A percentile compares a stretch with the other conserved stretches of the same genome.
These are phyloP conservation scores for Apiospora hydei DNA, from an alignment of 2,329 filamentous ascomycete species.

Conservation along the genomic window DNA sequence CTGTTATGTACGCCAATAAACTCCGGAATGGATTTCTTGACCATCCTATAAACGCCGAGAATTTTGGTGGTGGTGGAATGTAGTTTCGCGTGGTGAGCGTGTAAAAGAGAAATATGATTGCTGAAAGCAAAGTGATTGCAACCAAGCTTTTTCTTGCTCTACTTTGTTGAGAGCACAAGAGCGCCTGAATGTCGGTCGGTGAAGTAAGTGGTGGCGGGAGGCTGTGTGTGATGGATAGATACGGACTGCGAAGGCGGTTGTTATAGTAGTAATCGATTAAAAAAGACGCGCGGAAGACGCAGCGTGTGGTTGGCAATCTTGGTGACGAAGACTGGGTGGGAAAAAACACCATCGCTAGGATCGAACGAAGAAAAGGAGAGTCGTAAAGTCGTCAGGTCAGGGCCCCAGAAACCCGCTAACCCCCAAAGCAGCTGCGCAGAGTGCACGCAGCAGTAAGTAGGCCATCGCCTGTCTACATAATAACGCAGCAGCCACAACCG, in stretches of 20 bases:
- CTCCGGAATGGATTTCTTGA: neutral
- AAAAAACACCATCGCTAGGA: constrained; percentile 5
- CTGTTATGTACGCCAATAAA: constrained; percentile 18
- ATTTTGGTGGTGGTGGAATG: constrained; percentile 14
- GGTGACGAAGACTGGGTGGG: constrained; percentile 7
- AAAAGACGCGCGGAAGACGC: neutral
- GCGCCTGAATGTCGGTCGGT: constrained; percentile 3
- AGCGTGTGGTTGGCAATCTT: neutral
- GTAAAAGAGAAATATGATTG: constrained; percentile 3
- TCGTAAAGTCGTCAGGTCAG: constrained; percentile 12
- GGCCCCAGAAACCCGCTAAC: neutral
- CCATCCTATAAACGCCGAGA: constrained; percentile 17
- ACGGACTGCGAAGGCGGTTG: neutral
- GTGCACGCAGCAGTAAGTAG: neutral
- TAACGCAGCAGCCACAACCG: constrained; percentile 74
- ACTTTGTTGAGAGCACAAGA: neutral
- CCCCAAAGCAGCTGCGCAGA: neutral
- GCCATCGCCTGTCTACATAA: constrained; percentile 64
- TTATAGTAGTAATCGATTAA: constrained; percentile 11
- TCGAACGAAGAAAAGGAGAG: constrained; percentile 17
- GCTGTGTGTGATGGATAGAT: neutral
- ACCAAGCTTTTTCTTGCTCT: neutral
- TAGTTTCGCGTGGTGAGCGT: neutral
- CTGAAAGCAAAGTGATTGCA: constrained; percentile 13
- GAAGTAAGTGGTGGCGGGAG: neutral